Percentiles rank a stretch among this genome's conserved stretches.
These are phyloP conservation scores for Peziza echinospora DNA, from an alignment of 495 filamentous ascomycete genomes.

Conservation along the genomic window DNA sequence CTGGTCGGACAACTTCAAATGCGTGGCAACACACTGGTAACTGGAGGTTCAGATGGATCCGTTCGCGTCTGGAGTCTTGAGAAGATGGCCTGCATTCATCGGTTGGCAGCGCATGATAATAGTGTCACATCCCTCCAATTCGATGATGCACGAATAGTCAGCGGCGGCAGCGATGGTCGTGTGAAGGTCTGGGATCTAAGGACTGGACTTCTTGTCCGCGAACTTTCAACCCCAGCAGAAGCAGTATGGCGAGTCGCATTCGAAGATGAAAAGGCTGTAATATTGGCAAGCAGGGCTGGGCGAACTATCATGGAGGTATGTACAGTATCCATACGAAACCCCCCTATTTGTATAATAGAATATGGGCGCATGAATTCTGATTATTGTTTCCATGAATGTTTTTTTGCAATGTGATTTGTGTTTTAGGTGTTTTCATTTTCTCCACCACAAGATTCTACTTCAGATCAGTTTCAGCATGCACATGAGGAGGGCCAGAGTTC, in stretches of 20 bases:
- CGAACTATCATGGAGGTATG: slow-evolving; percentile 93
- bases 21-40: slow-evolving; percentile 81
- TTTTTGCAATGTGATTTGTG: too few species aligned
- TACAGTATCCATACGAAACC: slow-evolving; percentile 10
- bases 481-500: not conserved
- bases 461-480: not conserved
- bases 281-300: slow-evolving; percentile 64
- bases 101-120: slow-evolving; percentile 93
- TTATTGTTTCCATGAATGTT: not conserved
- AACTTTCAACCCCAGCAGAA: slow-evolving; percentile 73
- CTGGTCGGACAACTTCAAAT: slow-evolving; percentile 95
- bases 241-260: slow-evolving; percentile 96
- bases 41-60: slow-evolving; percentile 84
- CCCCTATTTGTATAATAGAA: not conserved
- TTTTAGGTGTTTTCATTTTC: not conserved
- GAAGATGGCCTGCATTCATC: slow-evolving; percentile 72
- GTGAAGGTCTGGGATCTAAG: slow-evolving; percentile 96
- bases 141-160: slow-evolving; percentile 81
- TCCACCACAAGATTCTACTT: not conserved
- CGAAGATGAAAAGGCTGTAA: slow-evolving; percentile 92
- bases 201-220: slow-evolving; percentile 71
- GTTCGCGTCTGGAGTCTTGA: slow-evolving; percentile 89
- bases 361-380: not conserved
- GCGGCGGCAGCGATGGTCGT: slow-evolving; percentile 81
- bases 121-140: slow-evolving; percentile 95